These are phyloP conservation scores for Populus davidiana DNA, from an alignment of 345 rosid genomes.

Conservation along the genomic window DNA sequence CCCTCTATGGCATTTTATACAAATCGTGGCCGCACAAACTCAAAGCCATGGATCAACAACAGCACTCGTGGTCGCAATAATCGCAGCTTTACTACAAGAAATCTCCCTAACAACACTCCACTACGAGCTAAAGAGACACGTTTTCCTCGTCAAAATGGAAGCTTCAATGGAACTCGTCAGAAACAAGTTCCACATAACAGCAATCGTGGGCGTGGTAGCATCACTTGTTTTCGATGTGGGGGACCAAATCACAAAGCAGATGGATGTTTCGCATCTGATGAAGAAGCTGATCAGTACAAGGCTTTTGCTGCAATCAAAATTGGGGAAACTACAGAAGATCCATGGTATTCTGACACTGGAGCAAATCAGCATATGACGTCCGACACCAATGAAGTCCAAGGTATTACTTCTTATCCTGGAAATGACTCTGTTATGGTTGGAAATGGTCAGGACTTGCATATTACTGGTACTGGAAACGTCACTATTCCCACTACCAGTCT, in stretches of 20 bases:
- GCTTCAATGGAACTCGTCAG: fast-evolving
- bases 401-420: background rate
- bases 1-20: background rate
- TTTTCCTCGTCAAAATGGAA: background rate
- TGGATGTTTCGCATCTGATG: background rate
- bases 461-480: background rate
- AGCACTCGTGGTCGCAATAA: background rate
- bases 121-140: background rate
- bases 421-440: background rate
- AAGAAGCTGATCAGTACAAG: background rate
- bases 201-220: background rate
- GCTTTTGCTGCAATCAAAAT: background rate
- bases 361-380: background rate
- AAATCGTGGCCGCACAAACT: background rate
- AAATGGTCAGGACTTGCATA: background rate
- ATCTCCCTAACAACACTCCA: background rate
- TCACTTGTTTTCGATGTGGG: background rate
- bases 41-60: background rate
- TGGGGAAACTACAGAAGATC: background rate
- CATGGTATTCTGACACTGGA: background rate
- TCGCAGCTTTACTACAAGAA: background rate
- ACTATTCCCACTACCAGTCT: background rate
- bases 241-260: too few species aligned
- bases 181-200: background rate
- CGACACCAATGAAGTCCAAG: background rate